These are phyloP conservation scores for Rosa lucieae DNA, from an alignment of 306 rosid species.

Conservation along the genomic window DNA sequence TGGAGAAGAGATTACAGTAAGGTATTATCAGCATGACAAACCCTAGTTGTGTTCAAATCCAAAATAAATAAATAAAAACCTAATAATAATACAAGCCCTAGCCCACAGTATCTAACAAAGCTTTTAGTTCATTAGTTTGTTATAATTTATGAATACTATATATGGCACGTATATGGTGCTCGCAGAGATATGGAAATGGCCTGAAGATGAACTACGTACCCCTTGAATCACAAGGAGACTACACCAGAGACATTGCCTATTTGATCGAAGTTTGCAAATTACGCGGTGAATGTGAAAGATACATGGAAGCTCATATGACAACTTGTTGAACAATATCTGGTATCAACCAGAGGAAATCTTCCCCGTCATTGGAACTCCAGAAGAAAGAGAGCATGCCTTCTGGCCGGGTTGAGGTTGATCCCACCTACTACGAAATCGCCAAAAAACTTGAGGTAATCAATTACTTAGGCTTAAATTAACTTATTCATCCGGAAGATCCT, in stretches of 20 bases:
- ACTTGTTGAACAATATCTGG: constrained; percentile 60
- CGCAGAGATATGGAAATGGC: constrained; percentile 55
- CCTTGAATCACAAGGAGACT: constrained; percentile 48
- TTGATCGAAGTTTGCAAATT: constrained; percentile 38
- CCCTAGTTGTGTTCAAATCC: too few species aligned
- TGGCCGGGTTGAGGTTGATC: constrained; percentile 47
- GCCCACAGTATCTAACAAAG: not conserved
- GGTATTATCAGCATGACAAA: too few species aligned
- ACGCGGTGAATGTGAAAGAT: constrained; percentile 32
- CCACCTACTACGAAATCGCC: constrained; percentile 34
- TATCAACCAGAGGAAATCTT: constrained; percentile 61
- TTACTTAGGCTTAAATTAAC: too few species aligned
- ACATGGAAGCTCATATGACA: constrained; percentile 25
- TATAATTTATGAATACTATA: too few species aligned
- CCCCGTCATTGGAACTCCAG: constrained; percentile 52
- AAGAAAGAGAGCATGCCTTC: constrained; percentile 46
- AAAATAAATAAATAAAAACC: too few species aligned
- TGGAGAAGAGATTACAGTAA: too few species aligned
- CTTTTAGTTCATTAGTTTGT: not conserved
- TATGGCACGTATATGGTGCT: not conserved
- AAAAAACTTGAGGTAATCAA: constrained; percentile 30
- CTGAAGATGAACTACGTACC: constrained; percentile 32
- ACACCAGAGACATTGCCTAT: constrained; percentile 41
- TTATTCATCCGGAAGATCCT: too few species aligned
- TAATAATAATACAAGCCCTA: not conserved